Evolutionary conservation across 2,329 filamentous ascomycete species (phyloP), one percentile per base, ranked within the genome.

Genomic region (Phaeosphaeria sp.): DNA sequence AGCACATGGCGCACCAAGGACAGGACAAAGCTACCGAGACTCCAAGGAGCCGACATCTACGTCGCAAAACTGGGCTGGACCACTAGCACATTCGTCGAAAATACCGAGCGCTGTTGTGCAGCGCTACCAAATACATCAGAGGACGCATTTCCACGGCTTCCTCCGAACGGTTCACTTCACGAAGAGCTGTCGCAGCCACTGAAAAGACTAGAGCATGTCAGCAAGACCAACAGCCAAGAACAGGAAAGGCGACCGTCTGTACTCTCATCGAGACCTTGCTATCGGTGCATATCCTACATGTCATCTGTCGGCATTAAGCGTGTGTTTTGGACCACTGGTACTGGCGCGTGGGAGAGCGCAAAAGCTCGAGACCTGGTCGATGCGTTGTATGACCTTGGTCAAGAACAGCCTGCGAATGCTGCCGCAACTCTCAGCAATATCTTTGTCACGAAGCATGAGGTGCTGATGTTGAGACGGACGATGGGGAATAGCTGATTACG

Each of bases 391-490:
- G 68, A 60, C 7, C 55, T 65, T 39, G 53, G 62, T 22, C 53
- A 61, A 9, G 55, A 69, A 43, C 50, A 53, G 51, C 61, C 52
- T 9, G 59, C 56, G 6, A 67, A 64, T 42, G 63, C 68, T 36
- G 56, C 61, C 9, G 25, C 47, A 40, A 54, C 51, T 3, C 50
- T 67, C 11, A 66, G 63, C 46, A 74, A 74, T 15, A 69, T 84
- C 1, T 84, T 84, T 66, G 79, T 84, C 17, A 85, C 81, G 7
- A 85, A 84, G 71, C 82, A 84, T 69, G 81, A 84, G 64, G 79
- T 84, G 1, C 62, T 83, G 51, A 80, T 81, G 77, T 63, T 84
- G 63, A 76, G 77, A 62, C 61, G 74, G 46, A 64, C 68, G 56
- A 74, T 78, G 74, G 72, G 71, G 11, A 36, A 36, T 36, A 13